Evolutionary conservation across 2,329 filamentous ascomycete species (phyloP).

Genomic region (Pseudocercospora cruenta): DNA sequence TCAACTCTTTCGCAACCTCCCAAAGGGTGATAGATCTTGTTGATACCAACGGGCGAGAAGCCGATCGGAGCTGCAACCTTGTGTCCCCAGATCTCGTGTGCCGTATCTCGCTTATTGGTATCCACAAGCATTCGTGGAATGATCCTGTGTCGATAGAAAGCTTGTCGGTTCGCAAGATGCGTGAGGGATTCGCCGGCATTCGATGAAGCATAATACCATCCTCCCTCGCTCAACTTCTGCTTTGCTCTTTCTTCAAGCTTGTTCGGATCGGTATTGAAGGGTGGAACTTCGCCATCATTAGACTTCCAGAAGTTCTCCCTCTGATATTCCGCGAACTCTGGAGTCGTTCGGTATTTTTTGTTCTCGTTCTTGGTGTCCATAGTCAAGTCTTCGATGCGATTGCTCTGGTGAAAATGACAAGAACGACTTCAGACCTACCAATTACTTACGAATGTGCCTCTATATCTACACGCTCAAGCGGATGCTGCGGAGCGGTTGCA

Average conservation of each 20-base stretch:
- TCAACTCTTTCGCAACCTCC: constrained; percentile 63
- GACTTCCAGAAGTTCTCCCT: constrained; percentile 59
- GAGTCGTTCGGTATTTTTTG: constrained; percentile 53
- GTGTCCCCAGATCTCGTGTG: constrained; percentile 63
- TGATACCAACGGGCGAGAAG: constrained; percentile 68
- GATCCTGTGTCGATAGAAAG: constrained; percentile 67
- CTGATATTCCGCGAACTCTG: constrained; percentile 60
- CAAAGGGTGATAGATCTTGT: constrained; percentile 64
- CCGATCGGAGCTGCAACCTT: constrained; percentile 63
- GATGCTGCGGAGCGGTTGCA: background rate
- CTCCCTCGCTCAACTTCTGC: constrained; percentile 59
- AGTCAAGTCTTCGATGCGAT: background rate
- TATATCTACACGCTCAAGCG: background rate
- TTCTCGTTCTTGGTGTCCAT: constrained; percentile 59
- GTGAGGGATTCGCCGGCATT: constrained; percentile 60
- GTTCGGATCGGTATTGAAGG: constrained; percentile 61
- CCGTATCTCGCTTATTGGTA: constrained; percentile 62
- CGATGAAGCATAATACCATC: constrained; percentile 63
- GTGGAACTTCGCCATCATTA: constrained; percentile 54
- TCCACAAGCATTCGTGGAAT: constrained; percentile 65
- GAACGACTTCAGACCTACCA: too few species aligned
- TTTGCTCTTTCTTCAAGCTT: constrained; percentile 63
- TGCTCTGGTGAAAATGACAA: too few species aligned
- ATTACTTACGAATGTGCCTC: background rate
- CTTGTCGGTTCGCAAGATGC: constrained; percentile 62